Evolutionary conservation across 345 rosid species (phyloP).

Genomic region (Erodium maritimum): DNA sequence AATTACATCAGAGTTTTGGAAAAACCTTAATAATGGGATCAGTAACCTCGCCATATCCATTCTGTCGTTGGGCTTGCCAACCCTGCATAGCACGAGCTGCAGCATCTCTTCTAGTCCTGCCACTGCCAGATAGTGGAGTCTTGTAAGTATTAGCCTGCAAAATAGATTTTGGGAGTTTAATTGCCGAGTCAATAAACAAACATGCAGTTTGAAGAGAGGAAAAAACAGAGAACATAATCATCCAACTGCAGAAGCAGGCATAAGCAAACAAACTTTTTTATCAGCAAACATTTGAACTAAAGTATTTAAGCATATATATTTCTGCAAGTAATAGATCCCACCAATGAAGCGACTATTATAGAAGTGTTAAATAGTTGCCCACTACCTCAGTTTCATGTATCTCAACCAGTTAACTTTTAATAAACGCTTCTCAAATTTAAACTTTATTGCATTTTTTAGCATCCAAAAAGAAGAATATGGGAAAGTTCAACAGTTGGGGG

Average conservation of each 20-base stretch:
- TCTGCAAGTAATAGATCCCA: not conserved
- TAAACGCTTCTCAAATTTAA: not conserved
- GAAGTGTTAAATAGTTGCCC: not conserved
- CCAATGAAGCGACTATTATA: not conserved
- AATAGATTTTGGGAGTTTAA: constrained; percentile 1
- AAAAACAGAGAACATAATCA: not conserved
- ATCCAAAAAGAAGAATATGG: not conserved
- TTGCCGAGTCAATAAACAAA: not conserved
- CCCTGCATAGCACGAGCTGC: constrained; percentile 91
- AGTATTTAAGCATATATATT: not conserved
- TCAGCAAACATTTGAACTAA: not conserved
- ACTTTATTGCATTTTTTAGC: not conserved
- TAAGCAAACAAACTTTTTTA: not conserved
- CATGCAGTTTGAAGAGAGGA: not conserved
- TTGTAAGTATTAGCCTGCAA: constrained; percentile 38
- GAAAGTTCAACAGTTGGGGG: not conserved
- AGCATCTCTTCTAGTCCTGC: constrained; percentile 65
- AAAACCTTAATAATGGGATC: constrained; percentile 41
- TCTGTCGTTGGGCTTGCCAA: constrained; percentile 69
- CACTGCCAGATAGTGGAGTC: constrained; percentile 53
- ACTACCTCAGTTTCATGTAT: not conserved
- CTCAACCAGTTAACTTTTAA: not conserved
- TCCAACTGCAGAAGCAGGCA: not conserved
- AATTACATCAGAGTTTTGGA: constrained; percentile 7
- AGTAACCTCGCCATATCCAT: constrained; percentile 54